These are phyloP conservation scores for Thoreauomyces humboldtii DNA, from an alignment of 192 early-diverging fungal species.

Conservation along the genomic window DNA sequence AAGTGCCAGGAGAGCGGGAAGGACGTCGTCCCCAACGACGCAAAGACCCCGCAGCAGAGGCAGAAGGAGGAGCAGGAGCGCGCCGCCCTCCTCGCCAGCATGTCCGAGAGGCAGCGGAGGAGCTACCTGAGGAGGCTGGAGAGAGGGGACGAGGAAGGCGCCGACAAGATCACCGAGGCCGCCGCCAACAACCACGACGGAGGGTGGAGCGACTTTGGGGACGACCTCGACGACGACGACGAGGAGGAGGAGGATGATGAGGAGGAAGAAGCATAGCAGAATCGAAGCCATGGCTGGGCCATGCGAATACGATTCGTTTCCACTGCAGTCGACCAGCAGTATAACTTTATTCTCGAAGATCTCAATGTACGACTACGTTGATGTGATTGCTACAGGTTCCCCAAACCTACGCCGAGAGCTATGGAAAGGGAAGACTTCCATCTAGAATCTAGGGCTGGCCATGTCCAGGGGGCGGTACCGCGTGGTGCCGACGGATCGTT, in stretches of 20 bases:
- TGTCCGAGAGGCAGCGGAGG: conserved; percentile 83
- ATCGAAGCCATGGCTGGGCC: no score
- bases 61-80: conserved; percentile 71
- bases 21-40: conserved; percentile 16
- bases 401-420: no score
- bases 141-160: conserved; percentile 68
- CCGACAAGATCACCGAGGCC: conserved; percentile 27
- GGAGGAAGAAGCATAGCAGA: no score
- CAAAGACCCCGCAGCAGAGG: conserved; percentile 61
- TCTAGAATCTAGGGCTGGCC: no score
- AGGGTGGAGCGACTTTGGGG: conserved; percentile 47
- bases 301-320: no score
- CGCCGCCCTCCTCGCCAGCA: conserved; percentile 61
- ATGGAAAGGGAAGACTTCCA: no score
- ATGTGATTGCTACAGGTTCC: no score
- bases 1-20: conserved; percentile 71
- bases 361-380: no score
- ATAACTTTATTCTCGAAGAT: no score
- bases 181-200: conserved; percentile 48
- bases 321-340: no score
- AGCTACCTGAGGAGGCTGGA: conserved; percentile 78
- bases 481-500: no score
- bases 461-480: no score
- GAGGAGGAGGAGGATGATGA: conserved; percentile 42
- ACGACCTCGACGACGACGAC: conserved; percentile 56